phyloP scores from a whole-genome alignment of 1,284 basidiomycete genomes.

The Ceratorhiza oryzae-sativae region DNA sequence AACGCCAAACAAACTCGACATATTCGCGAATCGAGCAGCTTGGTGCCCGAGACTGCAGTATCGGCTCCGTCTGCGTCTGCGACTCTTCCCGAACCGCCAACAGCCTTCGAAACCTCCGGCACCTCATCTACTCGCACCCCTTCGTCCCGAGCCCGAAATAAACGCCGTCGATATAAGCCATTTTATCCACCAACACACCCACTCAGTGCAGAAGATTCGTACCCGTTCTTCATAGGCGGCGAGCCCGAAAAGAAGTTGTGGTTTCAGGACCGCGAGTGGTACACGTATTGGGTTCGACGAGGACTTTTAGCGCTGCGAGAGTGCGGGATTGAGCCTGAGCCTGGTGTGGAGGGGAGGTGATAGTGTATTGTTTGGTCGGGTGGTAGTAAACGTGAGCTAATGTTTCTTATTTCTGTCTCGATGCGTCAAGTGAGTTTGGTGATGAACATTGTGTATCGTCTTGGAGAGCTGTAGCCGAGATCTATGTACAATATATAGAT shows the following conservation, averaged over 20 bases:
- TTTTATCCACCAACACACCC: constrained; percentile 12
- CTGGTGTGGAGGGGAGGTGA: constrained; percentile 9
- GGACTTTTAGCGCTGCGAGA: constrained; percentile 19
- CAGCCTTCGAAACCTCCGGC: no score
- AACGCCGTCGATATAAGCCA: constrained; percentile 8
- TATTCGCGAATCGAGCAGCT: neutral
- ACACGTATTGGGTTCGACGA: constrained; percentile 31
- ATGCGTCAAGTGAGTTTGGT: no score
- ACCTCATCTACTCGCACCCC: neutral
- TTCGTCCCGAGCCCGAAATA: no score
- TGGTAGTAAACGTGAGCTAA: no score
- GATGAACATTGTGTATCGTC: no score
- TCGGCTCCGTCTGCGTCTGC: neutral
- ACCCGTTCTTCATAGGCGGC: constrained; percentile 23
- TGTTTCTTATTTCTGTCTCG: no score
- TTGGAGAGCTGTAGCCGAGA: no score
- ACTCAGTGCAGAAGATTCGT: constrained; percentile 24
- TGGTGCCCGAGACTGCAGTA: neutral
- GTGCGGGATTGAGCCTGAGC: constrained; percentile 26
- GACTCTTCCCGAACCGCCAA: neutral
- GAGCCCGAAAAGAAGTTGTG: constrained; percentile 19
- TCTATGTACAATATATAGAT: no score
- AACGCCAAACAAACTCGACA: neutral
- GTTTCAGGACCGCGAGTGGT: constrained; percentile 31
- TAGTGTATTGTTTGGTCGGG: no score